phyloP scores from a whole-genome alignment of 768 basidiomycete genomes.

The Termitomyces sp. region DNA sequence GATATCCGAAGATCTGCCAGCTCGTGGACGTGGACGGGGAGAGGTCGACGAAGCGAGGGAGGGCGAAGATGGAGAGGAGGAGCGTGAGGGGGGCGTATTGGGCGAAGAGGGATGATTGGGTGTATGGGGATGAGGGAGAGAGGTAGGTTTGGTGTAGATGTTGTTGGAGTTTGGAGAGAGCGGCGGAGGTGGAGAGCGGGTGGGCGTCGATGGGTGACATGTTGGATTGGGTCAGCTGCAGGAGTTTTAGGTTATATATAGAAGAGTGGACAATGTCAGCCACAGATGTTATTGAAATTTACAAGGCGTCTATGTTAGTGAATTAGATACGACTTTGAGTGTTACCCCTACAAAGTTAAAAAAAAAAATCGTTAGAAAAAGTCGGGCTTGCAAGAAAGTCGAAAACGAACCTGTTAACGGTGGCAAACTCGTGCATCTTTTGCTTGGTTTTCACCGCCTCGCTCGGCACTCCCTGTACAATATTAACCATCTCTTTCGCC shows the following conservation, averaged over 20 bases:
- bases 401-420: slow-evolving; percentile 68
- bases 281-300: background rate
- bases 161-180: slow-evolving; percentile 8
- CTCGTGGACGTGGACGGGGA: background rate
- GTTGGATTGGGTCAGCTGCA: too few species aligned
- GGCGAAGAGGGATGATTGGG: slow-evolving; percentile 9
- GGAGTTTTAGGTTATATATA: too few species aligned
- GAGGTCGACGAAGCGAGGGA: slow-evolving; percentile 6
- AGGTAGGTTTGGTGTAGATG: background rate
- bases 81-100: slow-evolving; percentile 10
- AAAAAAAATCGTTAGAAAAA: background rate
- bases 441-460: slow-evolving; percentile 57
- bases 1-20: background rate
- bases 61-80: slow-evolving; percentile 7
- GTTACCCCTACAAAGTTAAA: slow-evolving; percentile 17
- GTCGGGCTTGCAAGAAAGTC: background rate
- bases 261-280: background rate
- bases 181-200: too few species aligned
- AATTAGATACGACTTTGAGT: slow-evolving; percentile 10
- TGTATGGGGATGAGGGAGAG: background rate
- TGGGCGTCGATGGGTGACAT: too few species aligned
- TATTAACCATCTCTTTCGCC: slow-evolving; percentile 73
- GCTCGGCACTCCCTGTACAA: slow-evolving; percentile 56
- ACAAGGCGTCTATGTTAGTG: too few species aligned
- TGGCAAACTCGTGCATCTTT: slow-evolving; percentile 62